Base-by-base conservation (phyloP, 768 basidiomycete species). In the Candolleomyces eurysporus region DNA sequence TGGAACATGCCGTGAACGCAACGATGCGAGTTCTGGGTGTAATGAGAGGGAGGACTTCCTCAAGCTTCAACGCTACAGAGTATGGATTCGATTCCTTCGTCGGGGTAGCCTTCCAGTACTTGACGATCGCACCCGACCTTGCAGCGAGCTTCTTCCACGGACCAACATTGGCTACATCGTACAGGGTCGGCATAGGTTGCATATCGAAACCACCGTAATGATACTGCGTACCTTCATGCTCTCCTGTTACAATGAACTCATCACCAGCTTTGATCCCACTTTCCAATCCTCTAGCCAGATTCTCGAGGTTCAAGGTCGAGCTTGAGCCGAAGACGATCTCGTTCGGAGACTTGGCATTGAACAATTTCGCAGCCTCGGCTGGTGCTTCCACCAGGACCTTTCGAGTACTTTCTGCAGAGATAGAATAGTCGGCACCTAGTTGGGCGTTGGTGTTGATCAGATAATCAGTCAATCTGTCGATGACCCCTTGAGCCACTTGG, bases 121-220 rank as follows among this genome's bases (percentile, higher is more conserved):
- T 87, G 53, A 92, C 48, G 0, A 77, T 65, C 1, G 82, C 82
- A 5, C 83, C 83, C 6, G 75, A 73, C 5, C 87, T 82, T 16
- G 77, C 76, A 0, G 91, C 90, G 16, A 92, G 80, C 61, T 82
- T 83, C 74, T 90, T 90, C 91, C 91, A 94, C 1, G 86, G 82
- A 0, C 90, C 89, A 14, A 72, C 82, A 64, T 94, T 92, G 2
- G 91, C 90, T 13, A 39, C 19, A 30, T 17, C 17, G 11, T 11
- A 5, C 5, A 40, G 42, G 51, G 40, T 40, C 10, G 10, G 31
- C 26, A 26, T 26, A 26, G 26, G 26, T 4, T 26, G 26, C 2
- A 26, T 26, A 26, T 26, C 26, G 26, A 26, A 26, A 26, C 4
- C 26, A 26, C 4, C 26, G 2, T 26, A 26, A 4, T 26, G 26